Conservation (phyloP, 169 alveolate species). For the Plasmodium knowlesi region DNA sequence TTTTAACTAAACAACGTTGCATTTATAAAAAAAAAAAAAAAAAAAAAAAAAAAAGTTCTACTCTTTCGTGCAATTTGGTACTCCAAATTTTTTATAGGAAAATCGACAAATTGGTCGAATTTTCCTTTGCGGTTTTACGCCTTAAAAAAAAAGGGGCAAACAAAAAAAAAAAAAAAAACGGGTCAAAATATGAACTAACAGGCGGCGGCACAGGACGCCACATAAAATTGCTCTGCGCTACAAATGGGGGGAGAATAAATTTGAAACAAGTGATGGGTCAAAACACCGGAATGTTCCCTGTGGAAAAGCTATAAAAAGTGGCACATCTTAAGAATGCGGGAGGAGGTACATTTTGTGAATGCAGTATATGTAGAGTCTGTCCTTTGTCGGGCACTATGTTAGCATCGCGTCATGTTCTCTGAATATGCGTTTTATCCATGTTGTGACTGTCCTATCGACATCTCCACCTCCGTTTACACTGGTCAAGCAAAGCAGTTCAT, state of each 20-base stretch:
- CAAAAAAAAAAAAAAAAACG: neutral
- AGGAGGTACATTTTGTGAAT: neutral
- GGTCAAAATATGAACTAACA: neutral
- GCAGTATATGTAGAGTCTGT: neutral
- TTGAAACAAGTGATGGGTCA: neutral
- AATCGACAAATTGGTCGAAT: neutral
- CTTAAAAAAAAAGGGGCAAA: neutral
- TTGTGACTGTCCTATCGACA: neutral
- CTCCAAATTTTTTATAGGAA: neutral
- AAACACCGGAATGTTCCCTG: neutral
- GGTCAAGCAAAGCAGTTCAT: slow-evolving; percentile 28
- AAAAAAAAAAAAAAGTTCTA: neutral
- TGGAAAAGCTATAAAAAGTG: neutral
- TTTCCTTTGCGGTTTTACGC: neutral
- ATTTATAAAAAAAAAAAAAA: neutral
- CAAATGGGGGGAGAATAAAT: neutral
- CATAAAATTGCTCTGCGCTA: neutral
- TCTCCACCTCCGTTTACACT: neutral
- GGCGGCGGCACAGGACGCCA: neutral
- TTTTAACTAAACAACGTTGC: neutral
- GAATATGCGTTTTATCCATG: neutral
- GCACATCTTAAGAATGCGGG: neutral
- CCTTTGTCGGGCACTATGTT: neutral
- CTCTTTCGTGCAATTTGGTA: neutral
- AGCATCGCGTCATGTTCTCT: neutral